Base-by-base conservation (phyloP, 352 stramenopile species). In the Globisporangium splendens region DNA sequence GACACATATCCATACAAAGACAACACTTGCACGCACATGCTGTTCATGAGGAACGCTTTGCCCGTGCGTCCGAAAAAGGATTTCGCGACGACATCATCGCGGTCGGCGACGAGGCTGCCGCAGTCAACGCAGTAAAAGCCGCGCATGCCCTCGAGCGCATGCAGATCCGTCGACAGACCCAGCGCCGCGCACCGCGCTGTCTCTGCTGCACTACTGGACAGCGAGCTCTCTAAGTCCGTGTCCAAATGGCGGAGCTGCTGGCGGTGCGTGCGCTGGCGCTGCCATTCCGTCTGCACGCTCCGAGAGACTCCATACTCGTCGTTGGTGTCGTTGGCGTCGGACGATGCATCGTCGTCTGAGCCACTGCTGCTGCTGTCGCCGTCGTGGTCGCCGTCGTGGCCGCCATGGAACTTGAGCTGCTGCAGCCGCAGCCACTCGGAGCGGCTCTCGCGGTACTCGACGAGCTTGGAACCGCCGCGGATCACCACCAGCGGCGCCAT, bases 401-500 rank as follows among this genome's bases (percentile, higher is more conserved):
- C 39, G 18, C 43, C 46, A 20, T 58, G 39, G 33, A 55, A 47
- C 47, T 51, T 71, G 24, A 50, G 38, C 28, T 59, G 47, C 15
- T 66, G 61, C 43, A 54, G n/a, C 17, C 50, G 65, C 20, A 74
- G 63, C 75, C 78, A 85, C 14, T 56, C 58, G 24, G 63, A 70
- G 46, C 69, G 70, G 43, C 70, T 85, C 52, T 88, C 77, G 33
- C 77, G 63, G 55, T 86, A 91, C 62, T 93, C 80, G 47, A 93
- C 61, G 50, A 79, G 63, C 62, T 88, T 83, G 50, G 59, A 70
- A 43, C 79, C 70, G 50, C 69, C 73, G 50, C 83, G 83, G 59
- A 93, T 86, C 49, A 93, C 73, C 12, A 89, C 75, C 6, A 93
- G 66, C 65, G 83, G 68, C 47, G 83, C 80, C 83, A 91, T 93